Base-by-base conservation (phyloP, 331 rosid genomes). In the Dryas integrifolia region DNA sequence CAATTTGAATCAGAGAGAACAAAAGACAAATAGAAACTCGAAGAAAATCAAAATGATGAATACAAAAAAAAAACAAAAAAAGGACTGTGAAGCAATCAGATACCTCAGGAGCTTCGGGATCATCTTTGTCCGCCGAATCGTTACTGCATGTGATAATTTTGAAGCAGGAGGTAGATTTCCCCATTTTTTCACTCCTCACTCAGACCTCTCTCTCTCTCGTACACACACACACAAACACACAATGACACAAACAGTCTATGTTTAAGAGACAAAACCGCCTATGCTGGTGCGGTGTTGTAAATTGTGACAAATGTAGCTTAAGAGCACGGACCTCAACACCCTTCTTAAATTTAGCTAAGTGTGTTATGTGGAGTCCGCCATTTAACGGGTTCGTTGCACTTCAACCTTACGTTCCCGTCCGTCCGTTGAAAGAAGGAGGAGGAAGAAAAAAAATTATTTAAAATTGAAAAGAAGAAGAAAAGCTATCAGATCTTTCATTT, bases 161-260 rank as follows among this genome's bases (percentile, higher is more conserved):
- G 86, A 92, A 88, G 85, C 98, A 92, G 18, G 97, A 87, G 48
- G 79, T 73, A 21, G 98, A 79, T 82, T 87, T 92, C 67, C 84
- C 92, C 98, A 88, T 92, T 58, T 4, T 38, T 46, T 24, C 30
- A 62, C 40, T 14, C 30, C 69, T 39, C 68, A 16, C 74, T 52
- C 76, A 13, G 11, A 30, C 13, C 64, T 48, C 74, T 3, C 74
- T 45, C 68, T n/a, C 57, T 57, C 52, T 44, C 56, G 38, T 6
- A 43, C 38, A 18, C 69, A 1, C 14, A 4, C 69, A 1, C 18
- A 43, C 58, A 16, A 2, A 55, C 12, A 44, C 12, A 44, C 48
- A 21, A 21, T 12, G 0, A 50, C 55, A 50, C n/a, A 50, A 16
- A 50, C 16, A 51, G 6, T 24, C 7, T 57, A 2, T 9, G 35